Evolutionary conservation across 495 filamentous ascomycete species (phyloP).

Genomic region (Saxophila tyrrhenica): DNA sequence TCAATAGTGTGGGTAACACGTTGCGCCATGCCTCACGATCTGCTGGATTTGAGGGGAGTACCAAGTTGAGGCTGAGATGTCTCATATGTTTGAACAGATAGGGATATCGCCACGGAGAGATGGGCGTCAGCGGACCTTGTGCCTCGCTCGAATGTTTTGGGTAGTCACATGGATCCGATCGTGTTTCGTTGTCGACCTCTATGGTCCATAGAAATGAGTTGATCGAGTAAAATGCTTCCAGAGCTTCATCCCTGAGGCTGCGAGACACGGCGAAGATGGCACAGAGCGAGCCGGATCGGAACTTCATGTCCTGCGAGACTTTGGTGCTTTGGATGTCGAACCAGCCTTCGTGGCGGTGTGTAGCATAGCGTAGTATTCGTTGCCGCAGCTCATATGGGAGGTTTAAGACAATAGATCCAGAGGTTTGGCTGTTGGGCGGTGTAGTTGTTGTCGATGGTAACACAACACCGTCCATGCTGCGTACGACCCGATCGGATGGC

Average conservation of each 20-base stretch:
- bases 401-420: too few relatives aligned
- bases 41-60: neutral
- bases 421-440: too few relatives aligned
- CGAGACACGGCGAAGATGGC: neutral
- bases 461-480: too few relatives aligned
- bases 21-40: neutral
- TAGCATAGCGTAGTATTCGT: too few relatives aligned
- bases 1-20: neutral
- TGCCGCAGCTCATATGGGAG: too few relatives aligned
- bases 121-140: neutral
- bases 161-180: neutral
- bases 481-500: too few relatives aligned
- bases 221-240: slow-evolving; percentile 1
- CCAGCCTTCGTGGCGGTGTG: too few relatives aligned
- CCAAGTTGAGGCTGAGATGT: neutral
- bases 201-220: slow-evolving; percentile 2
- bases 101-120: neutral
- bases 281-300: too few relatives aligned
- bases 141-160: neutral
- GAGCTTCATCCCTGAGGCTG: neutral
- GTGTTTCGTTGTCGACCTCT: neutral
- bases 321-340: too few relatives aligned
- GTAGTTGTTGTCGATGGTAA: too few relatives aligned
- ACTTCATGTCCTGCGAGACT: too few relatives aligned
- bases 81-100: neutral